Evolutionary conservation across 306 rosid genomes (phyloP), one percentile per base, ranked within the genome.

Genomic region (Vicia villosa): DNA sequence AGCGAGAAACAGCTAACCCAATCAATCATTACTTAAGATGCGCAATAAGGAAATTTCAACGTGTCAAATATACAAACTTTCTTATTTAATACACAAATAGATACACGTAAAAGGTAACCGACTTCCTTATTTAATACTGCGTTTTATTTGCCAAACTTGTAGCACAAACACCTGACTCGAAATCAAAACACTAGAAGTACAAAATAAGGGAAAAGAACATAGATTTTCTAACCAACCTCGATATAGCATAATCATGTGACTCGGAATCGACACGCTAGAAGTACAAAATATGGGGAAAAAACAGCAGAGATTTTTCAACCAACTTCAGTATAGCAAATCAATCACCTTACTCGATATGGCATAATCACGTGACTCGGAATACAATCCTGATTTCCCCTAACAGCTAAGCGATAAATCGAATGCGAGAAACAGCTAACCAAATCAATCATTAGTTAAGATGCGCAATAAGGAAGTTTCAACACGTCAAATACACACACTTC

Each of bases 181-280:
- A 63, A 22, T 45, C 6, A 67, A 57, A n/a, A 55, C 5, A 2
- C 26, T 45, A 34, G 11, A 63, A 26, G 22, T 17, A 43, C 8
- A 34, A 40, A 42, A 22, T 6, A 47, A 14, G 10, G 9, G 32
- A 70, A 32, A 51, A 66, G 32, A 9, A 8, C 43, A 36, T 56
- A 10, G 24, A 32, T 52, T 47, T 41, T 32, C 59, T 59, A 79
- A 77, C 88, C 30, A 75, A 93, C 97, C 98, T 93, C 96, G 2
- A 93, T 93, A 66, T 90, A 7, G 38, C 38, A 34, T 34, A 34
- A 34, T 13, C 46, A 41, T 12, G 15, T 13, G 46, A 11, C 15
- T 41, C 46, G 38, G 10, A 34, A 34, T 7, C 2, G 8, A 7
- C 38, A 34, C 0, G 38, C 38, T 7, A 34, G 38, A 34, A 34